Percentiles rank a stretch among this genome's conserved stretches.
phyloP scores from a whole-genome alignment of 2,329 filamentous ascomycete species.

The Coniochaeta hoffmannii region DNA sequence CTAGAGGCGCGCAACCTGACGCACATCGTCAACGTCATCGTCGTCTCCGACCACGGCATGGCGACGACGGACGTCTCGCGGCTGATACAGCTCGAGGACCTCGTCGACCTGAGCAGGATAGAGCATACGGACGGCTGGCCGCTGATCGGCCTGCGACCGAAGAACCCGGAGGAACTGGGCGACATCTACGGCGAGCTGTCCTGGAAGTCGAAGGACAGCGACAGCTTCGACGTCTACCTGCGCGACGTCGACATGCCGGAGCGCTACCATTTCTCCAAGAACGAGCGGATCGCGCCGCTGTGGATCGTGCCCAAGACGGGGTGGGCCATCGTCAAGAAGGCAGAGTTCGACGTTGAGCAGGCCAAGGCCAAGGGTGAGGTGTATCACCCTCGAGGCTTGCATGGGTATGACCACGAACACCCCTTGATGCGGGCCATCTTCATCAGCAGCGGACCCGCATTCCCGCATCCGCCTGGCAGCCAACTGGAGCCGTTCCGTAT shows the following conservation, averaged over 20 bases:
- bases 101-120: slow-evolving; percentile 70
- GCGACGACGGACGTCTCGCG: slow-evolving; percentile 78
- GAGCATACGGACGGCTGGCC: slow-evolving; percentile 93
- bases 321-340: slow-evolving; percentile 80
- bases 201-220: slow-evolving; percentile 50
- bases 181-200: slow-evolving; percentile 56
- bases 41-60: slow-evolving; percentile 99
- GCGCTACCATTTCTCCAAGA: slow-evolving; percentile 84
- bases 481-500: slow-evolving; percentile 75
- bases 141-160: slow-evolving; percentile 78
- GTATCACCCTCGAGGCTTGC: slow-evolving; percentile 78
- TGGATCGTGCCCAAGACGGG: slow-evolving; percentile 92
- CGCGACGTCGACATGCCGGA: slow-evolving; percentile 83
- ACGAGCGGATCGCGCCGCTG: slow-evolving; percentile 82
- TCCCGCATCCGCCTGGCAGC: slow-evolving; percentile 78
- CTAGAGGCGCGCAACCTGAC: slow-evolving; percentile 79
- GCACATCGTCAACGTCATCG: slow-evolving; percentile 80
- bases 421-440: slow-evolving; percentile 96
- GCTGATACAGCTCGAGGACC: slow-evolving; percentile 81
- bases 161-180: slow-evolving; percentile 57
- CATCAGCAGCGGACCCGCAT: slow-evolving; percentile 83
- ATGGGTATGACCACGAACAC: slow-evolving; percentile 93
- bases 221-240: slow-evolving; percentile 80
- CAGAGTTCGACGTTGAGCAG: slow-evolving; percentile 68
- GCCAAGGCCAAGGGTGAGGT: slow-evolving; percentile 55